Conservation (phyloP, 495 filamentous ascomycete species). For the Trichoderma asperelloides region DNA sequence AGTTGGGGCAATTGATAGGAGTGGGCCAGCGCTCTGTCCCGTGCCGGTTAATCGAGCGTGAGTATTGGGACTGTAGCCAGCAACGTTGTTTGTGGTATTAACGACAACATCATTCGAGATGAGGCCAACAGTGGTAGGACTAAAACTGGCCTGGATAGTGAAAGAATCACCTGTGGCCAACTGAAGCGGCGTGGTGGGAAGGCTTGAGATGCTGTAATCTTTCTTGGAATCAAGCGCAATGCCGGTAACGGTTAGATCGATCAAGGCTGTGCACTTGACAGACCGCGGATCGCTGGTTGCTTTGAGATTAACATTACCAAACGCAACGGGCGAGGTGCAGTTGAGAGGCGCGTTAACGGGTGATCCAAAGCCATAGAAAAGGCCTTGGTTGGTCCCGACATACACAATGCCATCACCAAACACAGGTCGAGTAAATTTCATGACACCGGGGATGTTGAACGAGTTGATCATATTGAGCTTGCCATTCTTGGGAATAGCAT, state of each 20-base stretch:
- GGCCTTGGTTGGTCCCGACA: conserved; percentile 15
- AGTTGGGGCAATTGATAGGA: conserved; percentile 27
- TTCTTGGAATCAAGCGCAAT: conserved; percentile 22
- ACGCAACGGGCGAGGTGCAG: conserved; percentile 31
- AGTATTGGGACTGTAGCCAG: conserved; percentile 26
- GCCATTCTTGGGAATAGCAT: conserved; percentile 24
- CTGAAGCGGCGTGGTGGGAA: conserved; percentile 27
- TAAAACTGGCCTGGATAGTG: conserved; percentile 30
- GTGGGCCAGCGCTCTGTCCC: conserved; percentile 22
- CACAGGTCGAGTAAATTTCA: conserved; percentile 32
- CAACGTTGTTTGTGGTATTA: conserved; percentile 28
- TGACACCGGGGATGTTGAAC: conserved; percentile 22
- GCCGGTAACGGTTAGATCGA: conserved; percentile 20
- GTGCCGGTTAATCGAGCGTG: conserved; percentile 26
- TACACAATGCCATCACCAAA: conserved; percentile 34
- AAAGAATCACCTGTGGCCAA: conserved; percentile 28
- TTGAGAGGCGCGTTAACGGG: conserved; percentile 32
- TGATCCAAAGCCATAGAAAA: conserved; percentile 20
- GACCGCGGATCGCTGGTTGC: conserved; percentile 14
- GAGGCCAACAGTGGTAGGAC: conserved; percentile 26
- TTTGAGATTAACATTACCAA: conserved; percentile 32
- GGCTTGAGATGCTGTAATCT: conserved; percentile 25
- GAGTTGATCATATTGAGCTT: conserved; percentile 23
- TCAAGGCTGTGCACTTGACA: conserved; percentile 27
- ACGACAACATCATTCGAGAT: conserved; percentile 32